Percentiles rank a stretch among this genome's conserved stretches.
Evolutionary conservation across 495 filamentous ascomycete genomes (phyloP).

Genomic region (Tuber brumale): DNA sequence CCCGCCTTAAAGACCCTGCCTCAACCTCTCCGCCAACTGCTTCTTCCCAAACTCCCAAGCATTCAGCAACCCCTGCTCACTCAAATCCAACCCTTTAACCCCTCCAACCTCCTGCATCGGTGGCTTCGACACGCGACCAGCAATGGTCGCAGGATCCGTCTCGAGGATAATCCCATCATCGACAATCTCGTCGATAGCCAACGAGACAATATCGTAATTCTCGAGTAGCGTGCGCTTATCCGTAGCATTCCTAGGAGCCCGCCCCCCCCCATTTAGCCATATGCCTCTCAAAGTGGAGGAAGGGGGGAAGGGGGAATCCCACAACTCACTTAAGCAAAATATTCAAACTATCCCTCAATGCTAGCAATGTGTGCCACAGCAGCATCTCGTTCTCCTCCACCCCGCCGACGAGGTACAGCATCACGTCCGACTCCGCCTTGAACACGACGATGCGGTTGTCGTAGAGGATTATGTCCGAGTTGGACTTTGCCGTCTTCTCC

Average conservation of each 20-base stretch:
- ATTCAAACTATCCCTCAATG: conserved; percentile 78
- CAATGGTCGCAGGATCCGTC: conserved; percentile 87
- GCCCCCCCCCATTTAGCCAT: too few relatives aligned
- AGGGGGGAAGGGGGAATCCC: not conserved
- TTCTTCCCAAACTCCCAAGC: conserved; percentile 90
- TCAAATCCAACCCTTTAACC: conserved; percentile 87
- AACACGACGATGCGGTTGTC: conserved; percentile 92
- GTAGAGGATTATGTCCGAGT: conserved; percentile 90
- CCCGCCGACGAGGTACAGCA: conserved; percentile 89
- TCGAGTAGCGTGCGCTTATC: conserved; percentile 97
- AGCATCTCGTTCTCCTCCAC: conserved; percentile 94
- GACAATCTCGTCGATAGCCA: conserved; percentile 91
- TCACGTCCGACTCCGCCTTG: conserved; percentile 95
- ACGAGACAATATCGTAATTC: conserved; percentile 88
- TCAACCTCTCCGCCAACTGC: conserved; percentile 83
- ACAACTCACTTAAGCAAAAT: conserved; percentile 81
- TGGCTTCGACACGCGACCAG: conserved; percentile 80
- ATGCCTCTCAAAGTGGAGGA: too few relatives aligned
- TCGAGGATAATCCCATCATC: conserved; percentile 97
- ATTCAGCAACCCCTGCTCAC: conserved; percentile 92
- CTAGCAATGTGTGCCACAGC: conserved; percentile 86
- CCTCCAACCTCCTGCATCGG: conserved; percentile 83
- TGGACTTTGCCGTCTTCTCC: conserved; percentile 94
- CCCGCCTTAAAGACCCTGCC: conserved; percentile 52
- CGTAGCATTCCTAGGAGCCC: conserved; percentile 81